phyloP scores from a whole-genome alignment of 495 filamentous ascomycete genomes.

The Diplogelasinospora grovesii region DNA sequence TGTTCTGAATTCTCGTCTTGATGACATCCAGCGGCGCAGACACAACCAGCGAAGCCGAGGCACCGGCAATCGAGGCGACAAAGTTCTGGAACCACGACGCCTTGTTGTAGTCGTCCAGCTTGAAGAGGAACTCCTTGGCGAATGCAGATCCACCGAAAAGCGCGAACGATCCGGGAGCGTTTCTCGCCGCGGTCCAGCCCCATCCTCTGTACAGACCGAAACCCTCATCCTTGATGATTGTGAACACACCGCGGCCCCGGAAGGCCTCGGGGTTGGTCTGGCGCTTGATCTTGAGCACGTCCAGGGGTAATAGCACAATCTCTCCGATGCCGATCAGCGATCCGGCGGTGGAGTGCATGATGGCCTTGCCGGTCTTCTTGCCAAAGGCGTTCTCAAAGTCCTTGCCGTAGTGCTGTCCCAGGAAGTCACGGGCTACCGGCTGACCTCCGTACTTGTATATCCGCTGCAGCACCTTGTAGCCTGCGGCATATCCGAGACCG shows the following conservation, averaged over 20 bases:
- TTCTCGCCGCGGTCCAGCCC: conserved; percentile 95
- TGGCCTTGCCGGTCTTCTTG: conserved; percentile 94
- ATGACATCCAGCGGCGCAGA: conserved; percentile 96
- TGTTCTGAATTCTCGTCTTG: conserved; percentile 98
- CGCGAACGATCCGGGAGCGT: conserved; percentile 94
- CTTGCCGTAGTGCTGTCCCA: conserved; percentile 70
- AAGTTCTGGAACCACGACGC: conserved; percentile 97
- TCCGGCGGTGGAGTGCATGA: conserved; percentile 94
- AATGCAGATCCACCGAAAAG: conserved; percentile 98
- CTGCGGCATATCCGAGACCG: conserved; percentile 91
- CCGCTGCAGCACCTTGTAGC: conserved; percentile 95
- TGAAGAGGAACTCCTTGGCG: conserved; percentile 91
- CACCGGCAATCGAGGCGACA: conserved; percentile 88
- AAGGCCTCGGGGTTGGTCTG: conserved; percentile 99
- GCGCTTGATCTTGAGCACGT: conserved; percentile 98
- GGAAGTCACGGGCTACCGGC: conserved; percentile 88
- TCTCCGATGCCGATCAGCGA: conserved; percentile 96
- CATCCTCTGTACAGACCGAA: conserved; percentile 94
- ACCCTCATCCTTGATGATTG: conserved; percentile 87
- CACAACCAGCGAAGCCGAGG: conserved; percentile 84
- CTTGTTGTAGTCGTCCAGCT: conserved; percentile 84
- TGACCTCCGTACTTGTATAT: conserved; percentile 99
- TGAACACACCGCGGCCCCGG: conserved; percentile 82
- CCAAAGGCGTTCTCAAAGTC: conserved; percentile 87
- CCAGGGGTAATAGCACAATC: conserved; percentile 88